Percentiles rank a stretch among this genome's conserved stretches.
Evolutionary conservation across 2,329 filamentous ascomycete species (phyloP).

Genomic region (Fusarium sp.): DNA sequence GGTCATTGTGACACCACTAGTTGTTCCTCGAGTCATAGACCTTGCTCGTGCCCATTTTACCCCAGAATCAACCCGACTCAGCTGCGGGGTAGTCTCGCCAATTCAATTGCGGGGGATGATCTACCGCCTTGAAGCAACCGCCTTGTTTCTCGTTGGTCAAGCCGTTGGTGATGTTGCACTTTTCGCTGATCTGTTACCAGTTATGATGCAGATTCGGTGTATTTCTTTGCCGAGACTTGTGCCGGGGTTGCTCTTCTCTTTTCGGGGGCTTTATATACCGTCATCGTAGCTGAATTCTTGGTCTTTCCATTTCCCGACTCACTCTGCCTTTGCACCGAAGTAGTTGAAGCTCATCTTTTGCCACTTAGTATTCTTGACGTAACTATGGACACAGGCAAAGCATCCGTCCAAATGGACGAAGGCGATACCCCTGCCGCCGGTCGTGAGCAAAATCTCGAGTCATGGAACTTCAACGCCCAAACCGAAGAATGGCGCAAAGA

Average conservation of each 20-base stretch:
- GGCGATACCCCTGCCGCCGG: neutral
- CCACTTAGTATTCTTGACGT: accelerated
- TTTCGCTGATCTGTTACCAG: neutral
- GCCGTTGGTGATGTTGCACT: neutral
- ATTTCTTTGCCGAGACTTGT: neutral
- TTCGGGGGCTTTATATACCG: neutral
- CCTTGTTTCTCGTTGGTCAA: neutral
- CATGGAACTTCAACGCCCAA: constrained; percentile 23
- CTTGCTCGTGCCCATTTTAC: neutral
- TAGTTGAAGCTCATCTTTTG: neutral
- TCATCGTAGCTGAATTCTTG: neutral
- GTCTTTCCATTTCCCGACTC: too few relatives aligned
- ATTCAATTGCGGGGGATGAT: constrained; percentile 9
- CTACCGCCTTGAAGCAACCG: neutral
- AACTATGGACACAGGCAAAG: constrained; percentile 19
- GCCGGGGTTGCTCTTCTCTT: neutral
- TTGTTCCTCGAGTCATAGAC: neutral
- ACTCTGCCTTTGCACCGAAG: neutral
- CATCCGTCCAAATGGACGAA: constrained; percentile 27
- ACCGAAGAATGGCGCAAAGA: constrained; percentile 29
- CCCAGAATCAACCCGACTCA: neutral
- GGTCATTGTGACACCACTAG: neutral
- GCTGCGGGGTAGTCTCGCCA: constrained; percentile 1
- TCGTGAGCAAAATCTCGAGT: constrained; percentile 4
- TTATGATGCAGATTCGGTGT: neutral